Base-by-base conservation (phyloP, 2,329 filamentous ascomycete genomes). In the Onygenales sp. region DNA sequence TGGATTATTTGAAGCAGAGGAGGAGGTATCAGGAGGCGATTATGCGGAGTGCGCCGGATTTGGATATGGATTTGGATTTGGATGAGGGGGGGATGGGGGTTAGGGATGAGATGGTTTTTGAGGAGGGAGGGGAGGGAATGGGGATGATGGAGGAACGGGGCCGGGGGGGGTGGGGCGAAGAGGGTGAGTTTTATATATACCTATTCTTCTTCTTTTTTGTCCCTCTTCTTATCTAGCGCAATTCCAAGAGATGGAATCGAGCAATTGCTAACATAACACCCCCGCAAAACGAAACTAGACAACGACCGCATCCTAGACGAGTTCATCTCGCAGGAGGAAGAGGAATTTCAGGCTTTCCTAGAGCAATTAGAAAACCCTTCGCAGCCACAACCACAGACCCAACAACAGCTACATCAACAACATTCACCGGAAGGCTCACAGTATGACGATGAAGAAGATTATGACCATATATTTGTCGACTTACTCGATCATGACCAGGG, bases 401-500 rank as follows among this genome's bases (percentile, higher is more conserved):
- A 27, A 1, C 21, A 27, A 27, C 21, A 56, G 17, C 27, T 39
- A 14, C 27, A 37, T 13, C n/a, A 52, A n/a, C 46, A 39, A 8
- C 51, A 33, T 11, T 43, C 27, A 6, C 45, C 14, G 11, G 14
- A 49, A 14, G 36, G 43, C 27, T 58, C 59, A 40, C 63, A 61
- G 42, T 68, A 65, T 52, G 65, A 77, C 58, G 79, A 82, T 56
- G 79, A 81, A n/a, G 76, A 77, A 37, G 80, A 83, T 57, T 83
- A 82, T 60, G 79, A 83, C 60, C 70, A 71, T 57, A 70, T 84
- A 6, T 83, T 95, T 64, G 79, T 81, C 72, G 82, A 88, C 59
- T 65, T 87, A 39, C 67, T 82, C 49, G 74, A 78, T n/a, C 69
- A 76, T 56, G 71, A 77, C 47, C 62, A 67, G 11, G 11, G 14